These are phyloP conservation scores for Phytomonas sp. DNA, from an alignment of 208 protist species.

Conservation along the genomic window DNA sequence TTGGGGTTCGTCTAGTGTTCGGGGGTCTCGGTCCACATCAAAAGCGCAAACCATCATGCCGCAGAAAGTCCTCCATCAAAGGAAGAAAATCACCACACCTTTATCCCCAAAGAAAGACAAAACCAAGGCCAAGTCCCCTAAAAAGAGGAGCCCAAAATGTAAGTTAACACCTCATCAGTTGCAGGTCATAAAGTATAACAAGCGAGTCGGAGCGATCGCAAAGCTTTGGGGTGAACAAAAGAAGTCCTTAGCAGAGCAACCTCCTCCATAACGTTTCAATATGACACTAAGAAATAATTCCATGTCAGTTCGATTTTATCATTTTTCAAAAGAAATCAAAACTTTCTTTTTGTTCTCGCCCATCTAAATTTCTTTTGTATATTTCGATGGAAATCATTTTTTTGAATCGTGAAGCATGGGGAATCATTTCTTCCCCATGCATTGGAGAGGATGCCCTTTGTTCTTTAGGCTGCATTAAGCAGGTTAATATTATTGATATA, in stretches of 20 bases:
- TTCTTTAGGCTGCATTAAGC: background rate
- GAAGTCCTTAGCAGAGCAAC: constrained; percentile 7
- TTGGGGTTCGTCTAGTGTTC: background rate
- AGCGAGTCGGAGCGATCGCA: constrained; percentile 74
- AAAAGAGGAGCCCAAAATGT: background rate
- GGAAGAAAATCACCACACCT: background rate
- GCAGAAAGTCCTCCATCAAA: background rate
- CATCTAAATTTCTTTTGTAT: background rate
- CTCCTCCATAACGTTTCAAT: background rate
- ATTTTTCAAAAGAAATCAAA: background rate
- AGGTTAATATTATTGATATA: background rate
- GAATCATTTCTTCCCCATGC: background rate
- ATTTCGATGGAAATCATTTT: background rate
- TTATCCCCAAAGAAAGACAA: background rate
- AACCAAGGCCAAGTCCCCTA: background rate
- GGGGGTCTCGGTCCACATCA: background rate
- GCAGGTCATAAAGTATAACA: constrained; percentile 81
- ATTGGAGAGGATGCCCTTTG: background rate
- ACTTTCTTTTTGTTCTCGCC: background rate
- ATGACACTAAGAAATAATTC: background rate
- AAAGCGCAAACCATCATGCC: background rate
- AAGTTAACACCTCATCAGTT: constrained; percentile 27
- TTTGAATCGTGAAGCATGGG: background rate
- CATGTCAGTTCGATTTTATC: background rate
- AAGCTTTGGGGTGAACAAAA: constrained; percentile 66